Base-by-base conservation (phyloP, 2,329 filamentous ascomycete genomes). In the Microascus cirrosus region DNA sequence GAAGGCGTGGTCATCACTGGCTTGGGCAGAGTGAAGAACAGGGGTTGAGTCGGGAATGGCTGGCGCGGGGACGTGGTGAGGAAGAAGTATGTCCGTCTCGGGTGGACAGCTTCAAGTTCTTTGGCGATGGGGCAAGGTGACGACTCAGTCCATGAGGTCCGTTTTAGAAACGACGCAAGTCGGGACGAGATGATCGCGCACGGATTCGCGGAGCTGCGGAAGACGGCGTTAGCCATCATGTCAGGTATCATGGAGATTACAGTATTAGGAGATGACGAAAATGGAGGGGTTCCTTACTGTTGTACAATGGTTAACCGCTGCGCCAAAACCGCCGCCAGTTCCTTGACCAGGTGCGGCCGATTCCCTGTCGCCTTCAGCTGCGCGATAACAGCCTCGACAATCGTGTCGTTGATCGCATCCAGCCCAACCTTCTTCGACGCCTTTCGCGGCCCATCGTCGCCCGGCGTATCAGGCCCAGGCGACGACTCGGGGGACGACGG, bases 21-120 rank as follows among this genome's bases (percentile, higher is more conserved):
- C n/a, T 57, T 57, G 32, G 55, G 55, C 24, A 57, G 48, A 20
- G 56, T 54, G 51, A 54, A 58, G 39, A 58, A 48, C 11, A 36
- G 45, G 13, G 55, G 52, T 13, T 56, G 24, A n/a, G 58, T 82
- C 2, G 90, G 90, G 22, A 97, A 83, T 42, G 90, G 84, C 68
- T 93, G 90, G 67, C 87, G 89, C 53, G 89, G 85, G 67, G 81
- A 87, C n/a, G 89, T 95, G 45, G 90, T 95, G 60, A 99, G 82
- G 74, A 92, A 97, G 74, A 95, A 97, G 77, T 96, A 97, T 53
- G 95, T 92, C 71, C 94, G 90, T 68, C 93, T 88, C 22, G 94
- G 94, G 69, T 97, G 93, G 50, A 93, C 87, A 48, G 89, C 86
- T 69, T 96, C 90, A 58, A 96, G 83, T 72, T 96, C 90, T 74